These are phyloP conservation scores for Mycena vitilis DNA, from an alignment of 768 basidiomycete species.

Conservation along the genomic window DNA sequence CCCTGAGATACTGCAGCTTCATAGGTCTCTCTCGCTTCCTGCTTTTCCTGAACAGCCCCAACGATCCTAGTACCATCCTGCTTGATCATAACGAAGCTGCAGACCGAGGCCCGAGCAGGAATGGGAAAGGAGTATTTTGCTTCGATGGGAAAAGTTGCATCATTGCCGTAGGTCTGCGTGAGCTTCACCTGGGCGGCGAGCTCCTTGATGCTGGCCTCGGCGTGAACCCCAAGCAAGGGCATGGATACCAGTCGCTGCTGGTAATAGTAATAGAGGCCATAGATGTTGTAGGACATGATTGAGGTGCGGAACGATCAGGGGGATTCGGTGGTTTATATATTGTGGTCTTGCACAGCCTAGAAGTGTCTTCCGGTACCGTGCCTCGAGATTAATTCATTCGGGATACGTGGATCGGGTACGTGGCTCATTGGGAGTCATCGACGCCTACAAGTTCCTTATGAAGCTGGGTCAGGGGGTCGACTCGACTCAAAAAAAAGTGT, in stretches of 20 bases:
- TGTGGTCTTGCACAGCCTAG: no score
- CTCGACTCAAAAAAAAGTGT: no score
- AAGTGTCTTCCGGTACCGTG: no score
- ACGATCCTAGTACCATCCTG: slow-evolving; percentile 32
- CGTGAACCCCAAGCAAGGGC: slow-evolving; percentile 29
- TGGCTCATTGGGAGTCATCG: slow-evolving; percentile 73
- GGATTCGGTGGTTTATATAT: neutral
- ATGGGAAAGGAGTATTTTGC: slow-evolving; percentile 34
- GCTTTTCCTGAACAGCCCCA: slow-evolving; percentile 33
- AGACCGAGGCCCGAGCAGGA: slow-evolving; percentile 32
- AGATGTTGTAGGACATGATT: neutral
- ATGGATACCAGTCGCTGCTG: slow-evolving; percentile 14
- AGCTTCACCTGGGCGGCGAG: slow-evolving; percentile 36
- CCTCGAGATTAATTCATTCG: no score
- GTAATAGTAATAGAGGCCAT: slow-evolving; percentile 15
- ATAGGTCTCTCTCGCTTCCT: slow-evolving; percentile 33
- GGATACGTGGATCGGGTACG: no score
- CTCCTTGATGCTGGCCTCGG: slow-evolving; percentile 34
- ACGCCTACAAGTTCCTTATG: slow-evolving; percentile 57
- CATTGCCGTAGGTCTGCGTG: slow-evolving; percentile 34
- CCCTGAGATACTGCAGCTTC: slow-evolving; percentile 28
- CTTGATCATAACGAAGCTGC: slow-evolving; percentile 33
- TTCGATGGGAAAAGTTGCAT: slow-evolving; percentile 28
- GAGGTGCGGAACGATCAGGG: neutral
- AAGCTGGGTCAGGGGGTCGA: no score